Conservation (phyloP, 2,329 filamentous ascomycete species). For the Boeremia lycopersici region DNA sequence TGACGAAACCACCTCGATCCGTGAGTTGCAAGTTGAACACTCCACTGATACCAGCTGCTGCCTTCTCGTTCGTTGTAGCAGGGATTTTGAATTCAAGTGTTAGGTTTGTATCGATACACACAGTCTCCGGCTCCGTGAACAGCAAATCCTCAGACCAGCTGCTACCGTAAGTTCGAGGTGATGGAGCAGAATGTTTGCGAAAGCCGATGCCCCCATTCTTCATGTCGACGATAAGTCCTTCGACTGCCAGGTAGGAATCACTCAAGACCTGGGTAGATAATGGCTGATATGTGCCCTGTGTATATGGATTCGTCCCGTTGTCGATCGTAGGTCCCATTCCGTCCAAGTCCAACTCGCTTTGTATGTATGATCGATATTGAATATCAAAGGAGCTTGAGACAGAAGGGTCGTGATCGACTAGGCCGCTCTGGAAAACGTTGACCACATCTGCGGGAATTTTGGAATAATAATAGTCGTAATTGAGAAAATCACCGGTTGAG, state of each 20-base stretch:
- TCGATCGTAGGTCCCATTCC: background rate
- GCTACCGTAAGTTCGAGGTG: constrained; percentile 41
- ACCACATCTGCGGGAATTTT: background rate
- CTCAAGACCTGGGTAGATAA: constrained; percentile 24
- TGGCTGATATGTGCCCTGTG: background rate
- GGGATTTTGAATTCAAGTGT: constrained; percentile 51
- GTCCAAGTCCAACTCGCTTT: background rate
- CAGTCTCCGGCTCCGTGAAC: constrained; percentile 54
- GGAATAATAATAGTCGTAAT: background rate
- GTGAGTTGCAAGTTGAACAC: constrained; percentile 32
- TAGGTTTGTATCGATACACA: constrained; percentile 53
- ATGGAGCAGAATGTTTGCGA: constrained; percentile 53
- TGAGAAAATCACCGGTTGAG: too few relatives aligned
- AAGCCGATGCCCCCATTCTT: constrained; percentile 53
- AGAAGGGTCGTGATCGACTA: background rate
- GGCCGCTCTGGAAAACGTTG: background rate
- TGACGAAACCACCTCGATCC: constrained; percentile 53
- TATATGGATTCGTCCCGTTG: background rate
- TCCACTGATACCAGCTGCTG: background rate
- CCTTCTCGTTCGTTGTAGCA: background rate
- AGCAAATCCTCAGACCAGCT: constrained; percentile 57
- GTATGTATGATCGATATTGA: constrained; percentile 1
- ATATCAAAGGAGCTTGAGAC: background rate
- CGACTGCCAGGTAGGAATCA: constrained; percentile 44
- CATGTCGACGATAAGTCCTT: constrained; percentile 54